Base-by-base conservation (phyloP, 345 rosid genomes). In the Camelina laxa region DNA sequence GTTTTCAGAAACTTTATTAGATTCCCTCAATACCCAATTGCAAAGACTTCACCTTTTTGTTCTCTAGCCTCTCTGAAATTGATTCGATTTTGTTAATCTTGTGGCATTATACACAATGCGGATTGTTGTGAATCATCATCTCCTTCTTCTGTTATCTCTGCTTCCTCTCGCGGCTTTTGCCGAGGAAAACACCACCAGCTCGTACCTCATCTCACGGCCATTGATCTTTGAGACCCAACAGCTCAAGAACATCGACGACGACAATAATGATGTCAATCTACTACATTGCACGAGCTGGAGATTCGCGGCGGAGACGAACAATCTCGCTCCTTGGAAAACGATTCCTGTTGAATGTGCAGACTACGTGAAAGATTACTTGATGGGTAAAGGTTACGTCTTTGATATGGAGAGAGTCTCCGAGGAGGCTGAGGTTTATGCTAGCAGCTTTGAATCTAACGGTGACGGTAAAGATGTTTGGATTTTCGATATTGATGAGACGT, bases 261-360 rank as follows among this genome's bases (percentile, higher is more conserved):
- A 72, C 9, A 84, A 83, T 48, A 64, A 64, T 45, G 24, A 24
- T 27, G 30, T 27, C 30, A 27, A 27, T 27, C 4, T 27, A 27
- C 62, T 85, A n/a, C 86, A 65, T 64, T 93, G 98, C 73, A 84
- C 85, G 14, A 93, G 94, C 83, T 93, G 98, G 98, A 87, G 98
- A 64, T 84, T 91, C 66, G 81, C 88, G 2, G 97, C 69, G 72
- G 97, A 93, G 79, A 83, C 98, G 27, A 89, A 89, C 80, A 91
- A 93, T 62, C 75, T 89, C 67, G 80, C 73, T 14, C 96, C 94
- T 0, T 93, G 98, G 98, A 89, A 79, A 76, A 84, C 86, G 4
- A 79, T 91, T 58, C 97, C 97, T 0, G 62, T 5, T 31, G 90
- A 89, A 68, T 93, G 97, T 47, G 80, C 50, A 7, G 88, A 70